Percentiles rank a stretch among this genome's conserved stretches.
phyloP scores from a whole-genome alignment of 2,329 filamentous ascomycete genomes.

The Aureobasidium mangrovei region DNA sequence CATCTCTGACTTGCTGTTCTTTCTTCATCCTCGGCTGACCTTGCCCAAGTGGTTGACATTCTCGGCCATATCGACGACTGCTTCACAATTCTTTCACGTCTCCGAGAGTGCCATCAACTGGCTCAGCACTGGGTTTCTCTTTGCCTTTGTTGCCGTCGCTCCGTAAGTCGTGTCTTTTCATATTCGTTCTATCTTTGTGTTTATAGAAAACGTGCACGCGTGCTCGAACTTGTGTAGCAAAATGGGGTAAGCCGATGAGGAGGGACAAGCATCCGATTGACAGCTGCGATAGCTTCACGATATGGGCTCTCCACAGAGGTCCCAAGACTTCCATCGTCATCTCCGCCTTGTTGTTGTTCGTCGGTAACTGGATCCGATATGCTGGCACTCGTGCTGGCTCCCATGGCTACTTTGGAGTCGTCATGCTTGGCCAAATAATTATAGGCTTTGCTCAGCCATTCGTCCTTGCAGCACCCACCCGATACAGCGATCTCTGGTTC shows the following conservation, averaged over 20 bases:
- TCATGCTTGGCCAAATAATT: constrained; percentile 87
- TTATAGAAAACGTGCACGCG: no score
- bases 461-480: constrained; percentile 76
- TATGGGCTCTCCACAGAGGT: constrained; percentile 71
- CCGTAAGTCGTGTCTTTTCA: constrained; percentile 38
- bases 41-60: constrained; percentile 77
- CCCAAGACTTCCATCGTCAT: constrained; percentile 69
- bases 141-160: constrained; percentile 66
- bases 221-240: not conserved
- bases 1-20: not conserved
- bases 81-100: constrained; percentile 67
- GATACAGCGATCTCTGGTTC: constrained; percentile 94
- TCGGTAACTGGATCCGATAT: constrained; percentile 73
- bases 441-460: constrained; percentile 88
- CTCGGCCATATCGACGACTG: constrained; percentile 67
- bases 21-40: not conserved
- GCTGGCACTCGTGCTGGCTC: constrained; percentile 24
- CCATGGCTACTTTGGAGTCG: constrained; percentile 58
- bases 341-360: constrained; percentile 62
- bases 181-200: constrained; percentile 16
- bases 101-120: constrained; percentile 77
- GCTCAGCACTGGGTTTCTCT: constrained; percentile 80
- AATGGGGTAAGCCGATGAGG: not conserved
- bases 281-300: constrained; percentile 34
- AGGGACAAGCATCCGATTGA: not conserved